phyloP scores from a whole-genome alignment of 73 alveolate species.

The Durusdinium trenchii region DNA sequence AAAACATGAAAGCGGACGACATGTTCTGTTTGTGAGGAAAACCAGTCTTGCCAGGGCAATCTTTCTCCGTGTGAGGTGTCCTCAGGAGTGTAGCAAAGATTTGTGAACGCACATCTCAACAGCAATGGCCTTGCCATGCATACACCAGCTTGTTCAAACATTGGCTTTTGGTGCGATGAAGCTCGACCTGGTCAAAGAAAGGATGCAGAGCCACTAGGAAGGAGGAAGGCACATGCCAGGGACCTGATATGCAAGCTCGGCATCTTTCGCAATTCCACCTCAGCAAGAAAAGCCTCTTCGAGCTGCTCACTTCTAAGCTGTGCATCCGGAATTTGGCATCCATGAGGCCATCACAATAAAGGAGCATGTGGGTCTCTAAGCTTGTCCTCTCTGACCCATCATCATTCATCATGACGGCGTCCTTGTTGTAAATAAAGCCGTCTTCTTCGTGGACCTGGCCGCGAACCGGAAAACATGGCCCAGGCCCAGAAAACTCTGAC shows the following conservation, averaged over 20 bases:
- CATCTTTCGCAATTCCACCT: conserved; percentile 89
- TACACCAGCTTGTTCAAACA: conserved; percentile 75
- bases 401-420: not conserved
- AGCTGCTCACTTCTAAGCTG: not conserved
- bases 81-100: too few relatives aligned
- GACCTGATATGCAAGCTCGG: conserved; percentile 69
- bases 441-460: conserved; percentile 57
- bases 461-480: not conserved
- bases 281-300: too few relatives aligned
- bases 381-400: not conserved
- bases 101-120: too few relatives aligned
- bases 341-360: conserved; percentile 36
- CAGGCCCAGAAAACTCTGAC: not conserved
- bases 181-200: conserved; percentile 60
- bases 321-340: not conserved
- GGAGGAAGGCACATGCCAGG: conserved; percentile 18
- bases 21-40: too few relatives aligned
- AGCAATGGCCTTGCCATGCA: conserved; percentile 64
- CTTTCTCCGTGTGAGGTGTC: too few relatives aligned
- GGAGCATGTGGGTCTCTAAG: conserved; percentile 40
- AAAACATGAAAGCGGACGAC: too few relatives aligned
- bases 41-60: too few relatives aligned
- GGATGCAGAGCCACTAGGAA: not conserved
- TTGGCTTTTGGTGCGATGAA: conserved; percentile 75
- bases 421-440: conserved; percentile 50